Conservation (phyloP, 75 land plant species). For the Ceratopteris richardii region DNA sequence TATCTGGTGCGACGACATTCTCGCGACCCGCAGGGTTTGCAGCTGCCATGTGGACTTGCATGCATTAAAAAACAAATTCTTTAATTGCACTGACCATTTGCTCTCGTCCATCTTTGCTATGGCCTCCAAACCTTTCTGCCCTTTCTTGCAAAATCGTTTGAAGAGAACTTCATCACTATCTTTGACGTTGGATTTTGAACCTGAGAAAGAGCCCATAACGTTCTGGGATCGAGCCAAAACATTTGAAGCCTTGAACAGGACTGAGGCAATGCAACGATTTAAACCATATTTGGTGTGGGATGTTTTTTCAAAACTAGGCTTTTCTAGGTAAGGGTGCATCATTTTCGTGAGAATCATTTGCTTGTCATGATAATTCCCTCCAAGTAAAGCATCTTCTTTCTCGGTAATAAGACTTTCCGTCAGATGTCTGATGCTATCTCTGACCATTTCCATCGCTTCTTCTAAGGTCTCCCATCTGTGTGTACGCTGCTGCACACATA, state of each 20-base stretch:
- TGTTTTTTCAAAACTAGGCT: neutral
- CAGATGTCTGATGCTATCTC: neutral
- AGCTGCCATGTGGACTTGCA: neutral
- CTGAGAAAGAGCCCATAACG: neutral
- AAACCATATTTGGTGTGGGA: conserved; percentile 3
- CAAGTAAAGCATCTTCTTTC: neutral
- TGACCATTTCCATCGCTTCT: neutral
- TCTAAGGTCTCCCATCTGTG: neutral
- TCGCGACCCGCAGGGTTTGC: neutral
- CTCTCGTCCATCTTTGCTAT: neutral
- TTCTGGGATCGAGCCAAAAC: neutral
- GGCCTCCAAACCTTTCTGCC: neutral
- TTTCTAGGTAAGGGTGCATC: neutral
- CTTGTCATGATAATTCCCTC: conserved; percentile 1
- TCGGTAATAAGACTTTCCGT: neutral
- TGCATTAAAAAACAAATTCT: neutral
- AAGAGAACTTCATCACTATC: neutral
- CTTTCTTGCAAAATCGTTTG: conserved; percentile 4
- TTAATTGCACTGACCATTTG: conserved; percentile 3
- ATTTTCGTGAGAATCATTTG: neutral
- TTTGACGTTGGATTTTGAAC: too few relatives aligned
- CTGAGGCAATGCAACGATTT: conserved; percentile 2
- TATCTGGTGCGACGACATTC: neutral
- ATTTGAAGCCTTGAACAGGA: conserved; percentile 2
- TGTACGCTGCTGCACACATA: neutral